Evolutionary conservation across 495 filamentous ascomycete genomes (phyloP), one percentile per base, ranked within the genome.

Genomic region (Astrocystis sublimbata): DNA sequence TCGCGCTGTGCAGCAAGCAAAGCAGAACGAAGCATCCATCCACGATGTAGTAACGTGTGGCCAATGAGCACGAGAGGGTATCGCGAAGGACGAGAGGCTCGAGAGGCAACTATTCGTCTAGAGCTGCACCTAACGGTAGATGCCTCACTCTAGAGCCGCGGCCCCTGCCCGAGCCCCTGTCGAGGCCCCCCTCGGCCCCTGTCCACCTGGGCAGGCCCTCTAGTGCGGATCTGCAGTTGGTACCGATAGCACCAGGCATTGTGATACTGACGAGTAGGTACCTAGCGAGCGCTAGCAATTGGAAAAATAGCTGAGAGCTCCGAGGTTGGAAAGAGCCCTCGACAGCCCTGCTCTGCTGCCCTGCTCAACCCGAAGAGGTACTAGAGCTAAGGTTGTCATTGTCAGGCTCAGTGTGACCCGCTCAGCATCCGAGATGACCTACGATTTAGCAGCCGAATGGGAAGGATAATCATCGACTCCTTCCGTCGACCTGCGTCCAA

Each of bases 401-500:
- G 40, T 42, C 6, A 6, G 15, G 51, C 33, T 21, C 12, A n/a
- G n/a, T n/a, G 33, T 40, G 51, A 54, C 51, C 33, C 51, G 31
- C 51, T 12, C 33, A 35, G 17, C 33, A 53, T 10, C 31, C 30
- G 50, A 54, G 30, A 24, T 33, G 51, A 40, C 9, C 26, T 54
- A 33, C 51, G 19, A 26, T 38, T 54, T 19, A 19, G 33, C 13
- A 54, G 50, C 50, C 21, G 50, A 38, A 30, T 35, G 24, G 17
- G 51, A 38, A 26, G 8, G 12, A 17, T 12, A 52, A 54, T 24
- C 13, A 38, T 2, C 17, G 26, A 54, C 33, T 54, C 51, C 33
- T 54, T 54, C 51, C 51, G 33, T 38, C 49, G 28, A 35, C 49
- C 15, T 52, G n/a, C n/a, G n/a, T 42, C 17, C 6, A 42, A 8